A percentile compares a stretch with the other conserved stretches of the same genome.
Evolutionary conservation across 306 rosid genomes (phyloP).

Genomic region (Lotus japonicus): DNA sequence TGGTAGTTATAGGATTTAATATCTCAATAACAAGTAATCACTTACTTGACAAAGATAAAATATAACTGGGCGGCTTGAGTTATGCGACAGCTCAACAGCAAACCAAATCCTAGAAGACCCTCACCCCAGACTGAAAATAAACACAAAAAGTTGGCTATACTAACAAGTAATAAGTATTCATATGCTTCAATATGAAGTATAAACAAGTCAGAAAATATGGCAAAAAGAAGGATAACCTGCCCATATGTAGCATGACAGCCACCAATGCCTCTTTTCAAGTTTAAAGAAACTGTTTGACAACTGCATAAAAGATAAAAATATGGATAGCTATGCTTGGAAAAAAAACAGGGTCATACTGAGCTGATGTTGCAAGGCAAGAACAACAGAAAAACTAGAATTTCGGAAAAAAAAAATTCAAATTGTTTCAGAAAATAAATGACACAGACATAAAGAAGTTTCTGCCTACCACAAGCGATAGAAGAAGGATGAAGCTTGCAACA

Average conservation of each 20-base stretch:
- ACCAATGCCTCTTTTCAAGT: constrained; percentile 57
- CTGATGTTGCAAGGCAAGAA: background rate
- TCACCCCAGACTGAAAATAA: constrained; percentile 82
- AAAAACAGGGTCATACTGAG: background rate
- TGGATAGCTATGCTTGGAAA: background rate
- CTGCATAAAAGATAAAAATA: constrained; percentile 34
- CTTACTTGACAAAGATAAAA: constrained; percentile 82
- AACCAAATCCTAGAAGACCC: constrained; percentile 92
- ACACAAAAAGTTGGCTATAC: constrained; percentile 15
- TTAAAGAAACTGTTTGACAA: constrained; percentile 46
- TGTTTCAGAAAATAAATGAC: background rate
- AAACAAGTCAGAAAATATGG: background rate
- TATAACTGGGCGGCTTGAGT: constrained; percentile 76
- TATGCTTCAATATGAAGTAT: background rate
- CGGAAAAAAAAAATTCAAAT: too few species aligned
- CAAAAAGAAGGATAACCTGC: constrained; percentile 51
- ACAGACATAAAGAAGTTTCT: background rate
- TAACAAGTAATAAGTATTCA: constrained; percentile 1
- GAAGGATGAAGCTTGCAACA: constrained; percentile 79
- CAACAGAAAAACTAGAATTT: background rate
- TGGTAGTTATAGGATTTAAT: constrained; percentile 1
- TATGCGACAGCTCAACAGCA: constrained; percentile 79
- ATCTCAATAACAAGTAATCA: constrained; percentile 11
- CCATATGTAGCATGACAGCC: constrained; percentile 89
- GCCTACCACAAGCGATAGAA: constrained; percentile 69